Evolutionary conservation across 371 early-diverging fungal genomes (phyloP).

Genomic region (Thermomucor indicae-seudaticae): DNA sequence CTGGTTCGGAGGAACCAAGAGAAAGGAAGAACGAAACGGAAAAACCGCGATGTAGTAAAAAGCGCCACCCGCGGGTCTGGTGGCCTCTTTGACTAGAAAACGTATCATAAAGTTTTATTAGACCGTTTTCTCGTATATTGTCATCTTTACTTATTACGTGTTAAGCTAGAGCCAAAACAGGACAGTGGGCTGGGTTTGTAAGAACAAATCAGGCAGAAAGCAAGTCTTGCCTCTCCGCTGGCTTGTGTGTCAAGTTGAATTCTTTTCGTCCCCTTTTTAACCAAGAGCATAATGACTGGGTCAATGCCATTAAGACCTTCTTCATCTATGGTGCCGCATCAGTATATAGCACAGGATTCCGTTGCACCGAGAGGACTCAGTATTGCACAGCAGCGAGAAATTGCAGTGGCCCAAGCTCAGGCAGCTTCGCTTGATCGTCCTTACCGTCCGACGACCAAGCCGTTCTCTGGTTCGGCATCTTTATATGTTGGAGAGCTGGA

Average conservation of each 20-base stretch:
- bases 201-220: too few species aligned
- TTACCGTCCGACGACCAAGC: constrained; percentile 13
- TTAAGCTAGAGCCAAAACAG: too few species aligned
- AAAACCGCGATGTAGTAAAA: constrained; percentile 30
- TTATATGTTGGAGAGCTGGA: constrained; percentile 91
- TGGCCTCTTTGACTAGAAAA: constrained; percentile 35
- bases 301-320: too few species aligned
- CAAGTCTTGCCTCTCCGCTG: too few species aligned
- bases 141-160: too few species aligned
- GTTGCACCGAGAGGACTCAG: constrained; percentile 23
- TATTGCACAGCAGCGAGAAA: constrained; percentile 32
- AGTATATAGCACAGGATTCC: constrained; percentile 1
- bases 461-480: constrained; percentile 44
- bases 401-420: constrained; percentile 36
- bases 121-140: too few species aligned
- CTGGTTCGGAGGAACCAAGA: constrained; percentile 41
- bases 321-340: too few species aligned
- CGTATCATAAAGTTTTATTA: neutral
- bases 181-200: too few species aligned
- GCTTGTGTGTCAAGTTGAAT: too few species aligned
- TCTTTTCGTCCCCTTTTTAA: neutral
- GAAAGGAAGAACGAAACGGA: constrained; percentile 59
- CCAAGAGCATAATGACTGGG: too few species aligned
- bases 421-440: constrained; percentile 16
- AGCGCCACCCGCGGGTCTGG: constrained; percentile 24